These are phyloP conservation scores for Aspergillus saccharolyticus DNA, from an alignment of 495 filamentous ascomycete species.

Conservation along the genomic window DNA sequence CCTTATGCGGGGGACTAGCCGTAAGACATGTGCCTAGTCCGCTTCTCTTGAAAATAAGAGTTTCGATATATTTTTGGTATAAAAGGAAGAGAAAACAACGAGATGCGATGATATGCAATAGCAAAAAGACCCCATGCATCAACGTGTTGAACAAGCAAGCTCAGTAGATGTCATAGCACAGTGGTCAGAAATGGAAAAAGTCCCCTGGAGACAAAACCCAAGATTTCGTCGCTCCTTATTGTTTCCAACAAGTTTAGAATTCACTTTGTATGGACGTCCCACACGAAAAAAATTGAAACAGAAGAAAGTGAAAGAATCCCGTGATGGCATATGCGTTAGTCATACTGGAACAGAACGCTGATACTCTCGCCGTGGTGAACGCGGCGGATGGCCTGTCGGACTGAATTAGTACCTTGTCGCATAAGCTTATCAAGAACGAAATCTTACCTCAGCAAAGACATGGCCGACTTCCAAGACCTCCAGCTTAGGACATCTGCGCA, in stretches of 20 bases:
- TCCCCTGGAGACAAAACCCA: slow-evolving; percentile 7
- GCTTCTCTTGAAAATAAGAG: background rate
- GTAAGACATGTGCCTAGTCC: background rate
- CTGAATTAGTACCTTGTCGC: slow-evolving; percentile 4
- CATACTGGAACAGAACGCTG: slow-evolving; percentile 92
- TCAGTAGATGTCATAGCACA: slow-evolving; percentile 8
- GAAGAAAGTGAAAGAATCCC: background rate
- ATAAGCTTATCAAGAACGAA: slow-evolving; percentile 12
- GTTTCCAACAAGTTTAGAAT: background rate
- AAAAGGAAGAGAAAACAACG: background rate
- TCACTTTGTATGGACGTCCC: slow-evolving; percentile 6
- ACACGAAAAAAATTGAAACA: slow-evolving; percentile 8
- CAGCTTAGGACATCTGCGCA: slow-evolving; percentile 70
- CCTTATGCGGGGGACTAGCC: background rate
- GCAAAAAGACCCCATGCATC: background rate
- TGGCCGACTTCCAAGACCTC: slow-evolving; percentile 88
- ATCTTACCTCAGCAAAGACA: slow-evolving; percentile 82
- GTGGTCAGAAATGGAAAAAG: slow-evolving; percentile 13
- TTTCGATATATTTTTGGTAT: background rate
- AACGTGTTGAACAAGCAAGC: background rate
- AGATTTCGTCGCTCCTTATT: slow-evolving; percentile 4
- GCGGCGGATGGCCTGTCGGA: slow-evolving; percentile 75
- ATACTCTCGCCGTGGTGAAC: slow-evolving; percentile 98
- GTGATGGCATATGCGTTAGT: slow-evolving; percentile 35
- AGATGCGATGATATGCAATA: background rate